Conservation (phyloP, 148 eudicot genomes). For the Rhododendron henanense region DNA sequence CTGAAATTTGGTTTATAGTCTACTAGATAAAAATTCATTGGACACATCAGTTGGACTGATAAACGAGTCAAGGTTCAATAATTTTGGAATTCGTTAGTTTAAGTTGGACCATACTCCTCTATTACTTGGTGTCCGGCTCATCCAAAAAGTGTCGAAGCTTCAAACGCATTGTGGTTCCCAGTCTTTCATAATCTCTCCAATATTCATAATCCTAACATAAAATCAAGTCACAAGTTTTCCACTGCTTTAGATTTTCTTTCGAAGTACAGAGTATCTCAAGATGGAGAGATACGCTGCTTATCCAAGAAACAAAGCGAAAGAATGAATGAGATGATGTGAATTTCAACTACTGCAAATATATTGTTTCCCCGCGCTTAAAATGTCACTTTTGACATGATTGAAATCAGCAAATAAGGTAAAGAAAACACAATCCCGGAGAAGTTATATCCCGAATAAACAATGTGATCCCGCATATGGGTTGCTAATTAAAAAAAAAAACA, state of each 20-base stretch:
- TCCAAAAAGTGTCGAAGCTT: background rate
- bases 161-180: background rate
- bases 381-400: background rate
- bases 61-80: background rate
- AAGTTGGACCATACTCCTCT: background rate
- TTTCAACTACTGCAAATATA: background rate
- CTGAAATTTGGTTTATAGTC: too few relatives aligned
- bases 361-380: background rate
- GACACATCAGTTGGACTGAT: background rate
- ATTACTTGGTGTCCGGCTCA: background rate
- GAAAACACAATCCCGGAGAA: background rate
- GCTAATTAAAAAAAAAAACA: too few relatives aligned
- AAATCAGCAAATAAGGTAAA: background rate
- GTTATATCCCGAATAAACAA: background rate
- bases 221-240: background rate
- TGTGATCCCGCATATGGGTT: too few relatives aligned
- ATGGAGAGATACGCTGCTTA: background rate
- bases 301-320: background rate
- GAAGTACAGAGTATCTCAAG: background rate
- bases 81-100: background rate
- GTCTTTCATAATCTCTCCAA: background rate
- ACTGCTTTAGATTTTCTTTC: too few relatives aligned
- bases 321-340: background rate
- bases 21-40: too few relatives aligned
- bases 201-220: background rate